phyloP scores from a whole-genome alignment of 2,329 filamentous ascomycete species.

The Aspergillus bombycis region DNA sequence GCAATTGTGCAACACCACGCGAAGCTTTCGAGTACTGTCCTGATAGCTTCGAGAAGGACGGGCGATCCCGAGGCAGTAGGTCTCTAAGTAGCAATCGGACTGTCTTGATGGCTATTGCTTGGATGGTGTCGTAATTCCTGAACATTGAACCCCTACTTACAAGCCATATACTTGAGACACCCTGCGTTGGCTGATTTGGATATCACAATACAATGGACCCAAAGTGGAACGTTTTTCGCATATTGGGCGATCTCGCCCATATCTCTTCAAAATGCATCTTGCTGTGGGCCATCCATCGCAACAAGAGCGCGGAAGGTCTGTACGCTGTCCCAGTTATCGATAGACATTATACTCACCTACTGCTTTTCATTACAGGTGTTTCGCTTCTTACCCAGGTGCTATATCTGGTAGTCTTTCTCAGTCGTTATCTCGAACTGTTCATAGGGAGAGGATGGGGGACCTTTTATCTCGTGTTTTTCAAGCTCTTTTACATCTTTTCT shows the following conservation, averaged over 20 bases:
- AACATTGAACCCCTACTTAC: background rate
- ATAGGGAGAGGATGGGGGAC: constrained; percentile 36
- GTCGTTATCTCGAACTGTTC: constrained; percentile 86
- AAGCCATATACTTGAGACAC: background rate
- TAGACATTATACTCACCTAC: constrained; percentile 6
- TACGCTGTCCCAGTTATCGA: background rate
- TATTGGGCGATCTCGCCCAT: constrained; percentile 83
- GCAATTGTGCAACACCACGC: background rate
- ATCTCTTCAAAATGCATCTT: constrained; percentile 85
- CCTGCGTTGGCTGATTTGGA: background rate
- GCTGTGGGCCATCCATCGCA: constrained; percentile 86
- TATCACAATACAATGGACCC: constrained; percentile 16
- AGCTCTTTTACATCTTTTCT: constrained; percentile 83
- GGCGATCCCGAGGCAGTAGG: background rate
- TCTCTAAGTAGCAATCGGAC: background rate
- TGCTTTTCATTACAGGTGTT: constrained; percentile 61
- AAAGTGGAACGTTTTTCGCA: constrained; percentile 62
- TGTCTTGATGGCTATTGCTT: background rate
- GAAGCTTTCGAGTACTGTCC: background rate
- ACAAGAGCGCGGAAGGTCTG: constrained; percentile 80
- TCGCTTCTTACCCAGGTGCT: constrained; percentile 87
- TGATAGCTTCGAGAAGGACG: background rate
- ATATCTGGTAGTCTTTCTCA: constrained; percentile 82
- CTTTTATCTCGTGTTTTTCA: constrained; percentile 78
- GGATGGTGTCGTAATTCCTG: background rate